Conservation (phyloP, 164 flowering plant genomes). For the Tetrastigma voinierianum region DNA sequence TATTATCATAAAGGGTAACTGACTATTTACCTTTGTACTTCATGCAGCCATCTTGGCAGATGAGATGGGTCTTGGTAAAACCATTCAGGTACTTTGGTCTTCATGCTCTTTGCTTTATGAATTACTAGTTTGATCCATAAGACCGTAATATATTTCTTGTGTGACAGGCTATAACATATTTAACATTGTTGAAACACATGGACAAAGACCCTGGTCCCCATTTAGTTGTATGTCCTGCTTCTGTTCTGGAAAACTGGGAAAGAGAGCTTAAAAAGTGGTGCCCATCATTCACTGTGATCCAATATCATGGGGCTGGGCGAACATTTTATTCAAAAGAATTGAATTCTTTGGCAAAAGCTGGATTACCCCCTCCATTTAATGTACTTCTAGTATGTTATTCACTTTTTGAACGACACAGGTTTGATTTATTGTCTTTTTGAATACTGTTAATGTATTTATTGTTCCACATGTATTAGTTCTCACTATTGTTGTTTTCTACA, state of each 20-base stretch:
- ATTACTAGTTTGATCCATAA: neutral
- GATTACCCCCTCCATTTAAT: slow-evolving; percentile 83
- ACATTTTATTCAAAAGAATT: slow-evolving; percentile 72
- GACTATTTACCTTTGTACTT: slow-evolving; percentile 1
- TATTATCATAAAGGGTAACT: neutral
- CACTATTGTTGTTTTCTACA: slow-evolving; percentile 26
- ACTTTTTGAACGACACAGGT: slow-evolving; percentile 96
- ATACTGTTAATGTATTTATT: neutral
- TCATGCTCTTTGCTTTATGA: slow-evolving; percentile 7
- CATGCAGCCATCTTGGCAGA: slow-evolving; percentile 94
- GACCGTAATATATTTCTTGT: slow-evolving; percentile 14
- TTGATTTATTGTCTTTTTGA: slow-evolving; percentile 7
- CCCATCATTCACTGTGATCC: slow-evolving; percentile 81
- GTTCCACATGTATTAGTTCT: neutral
- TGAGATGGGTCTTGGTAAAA: slow-evolving; percentile 99
- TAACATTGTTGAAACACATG: slow-evolving; percentile 74
- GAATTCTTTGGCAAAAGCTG: slow-evolving; percentile 60
- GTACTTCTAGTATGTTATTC: slow-evolving; percentile 94
- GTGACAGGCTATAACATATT: slow-evolving; percentile 88
- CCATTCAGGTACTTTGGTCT: slow-evolving; percentile 67
- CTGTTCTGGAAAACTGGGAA: slow-evolving; percentile 97
- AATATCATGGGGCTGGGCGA: slow-evolving; percentile 81
- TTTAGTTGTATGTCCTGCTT: slow-evolving; percentile 95
- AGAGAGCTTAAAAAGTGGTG: slow-evolving; percentile 94
- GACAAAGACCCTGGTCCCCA: slow-evolving; percentile 90